Conservation (phyloP, 305 asterid species). For the Fraxinus sp. region DNA sequence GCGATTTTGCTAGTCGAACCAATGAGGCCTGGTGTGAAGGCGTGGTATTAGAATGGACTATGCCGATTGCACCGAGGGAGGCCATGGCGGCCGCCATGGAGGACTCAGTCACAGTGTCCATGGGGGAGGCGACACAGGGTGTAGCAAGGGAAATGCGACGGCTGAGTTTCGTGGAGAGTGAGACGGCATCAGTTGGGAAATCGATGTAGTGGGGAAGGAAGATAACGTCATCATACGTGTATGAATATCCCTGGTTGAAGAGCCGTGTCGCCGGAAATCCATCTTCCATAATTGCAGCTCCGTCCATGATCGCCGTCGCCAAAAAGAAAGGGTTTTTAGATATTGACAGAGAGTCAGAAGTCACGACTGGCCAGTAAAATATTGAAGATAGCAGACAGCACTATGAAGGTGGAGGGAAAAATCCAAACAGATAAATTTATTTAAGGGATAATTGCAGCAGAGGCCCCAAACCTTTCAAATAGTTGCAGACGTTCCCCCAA, state of each 20-base stretch:
- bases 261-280: conserved; percentile 64
- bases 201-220: conserved; percentile 94
- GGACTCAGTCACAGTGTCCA: conserved; percentile 92
- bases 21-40: conserved; percentile 52
- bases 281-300: conserved; percentile 45
- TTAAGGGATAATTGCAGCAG: no score
- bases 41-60: conserved; percentile 69
- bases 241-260: conserved; percentile 88
- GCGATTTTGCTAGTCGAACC: conserved; percentile 63
- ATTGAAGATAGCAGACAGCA: not conserved
- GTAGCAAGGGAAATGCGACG: conserved; percentile 59
- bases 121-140: conserved; percentile 90
- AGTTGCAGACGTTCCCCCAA: no score
- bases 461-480: no score
- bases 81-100: conserved; percentile 96
- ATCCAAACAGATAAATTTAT: not conserved
- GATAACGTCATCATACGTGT: conserved; percentile 89
- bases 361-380: not conserved
- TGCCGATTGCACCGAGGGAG: conserved; percentile 73
- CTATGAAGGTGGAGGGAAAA: not conserved
- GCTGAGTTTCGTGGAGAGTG: conserved; percentile 73
- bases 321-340: not conserved
- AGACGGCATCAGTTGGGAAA: conserved; percentile 76
- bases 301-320: conserved; percentile 36
- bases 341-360: not conserved